phyloP scores from a whole-genome alignment of 2,329 filamentous ascomycete species.

The Helotiales sp. region DNA sequence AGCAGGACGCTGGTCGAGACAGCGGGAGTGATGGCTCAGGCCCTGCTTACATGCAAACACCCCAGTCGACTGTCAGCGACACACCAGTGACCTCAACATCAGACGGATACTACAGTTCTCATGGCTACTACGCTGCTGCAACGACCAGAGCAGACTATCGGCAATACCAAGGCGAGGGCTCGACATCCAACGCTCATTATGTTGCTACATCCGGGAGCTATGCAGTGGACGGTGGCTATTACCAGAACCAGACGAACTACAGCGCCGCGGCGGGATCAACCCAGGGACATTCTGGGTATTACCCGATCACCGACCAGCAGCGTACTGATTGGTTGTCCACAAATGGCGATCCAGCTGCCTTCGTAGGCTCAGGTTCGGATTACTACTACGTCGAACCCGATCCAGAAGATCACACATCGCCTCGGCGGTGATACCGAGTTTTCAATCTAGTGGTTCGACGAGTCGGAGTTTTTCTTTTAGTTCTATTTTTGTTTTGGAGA shows the following conservation, averaged over 20 bases:
- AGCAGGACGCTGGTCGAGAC: conserved; percentile 5
- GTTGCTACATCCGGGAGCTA: conserved; percentile 17
- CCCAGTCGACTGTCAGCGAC: conserved; percentile 18
- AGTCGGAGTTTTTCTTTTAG: conserved; percentile 1
- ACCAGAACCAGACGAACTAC: conserved; percentile 26
- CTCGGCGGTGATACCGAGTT: not conserved
- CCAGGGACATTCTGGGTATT: conserved; percentile 21
- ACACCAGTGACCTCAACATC: conserved; percentile 17
- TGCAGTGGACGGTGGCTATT: conserved; percentile 21
- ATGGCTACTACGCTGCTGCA: conserved; percentile 19
- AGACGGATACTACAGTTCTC: conserved; percentile 17
- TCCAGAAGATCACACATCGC: conserved; percentile 11
- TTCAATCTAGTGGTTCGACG: not conserved
- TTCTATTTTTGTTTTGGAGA: conserved; percentile 1
- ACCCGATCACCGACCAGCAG: conserved; percentile 21
- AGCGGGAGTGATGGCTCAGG: not conserved
- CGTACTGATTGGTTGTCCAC: conserved; percentile 24
- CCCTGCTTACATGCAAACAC: conserved; percentile 22
- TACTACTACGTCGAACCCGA: conserved; percentile 32
- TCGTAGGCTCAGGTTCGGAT: conserved; percentile 24
- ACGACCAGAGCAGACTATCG: conserved; percentile 22
- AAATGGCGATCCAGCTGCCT: conserved; percentile 27
- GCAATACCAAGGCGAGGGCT: conserved; percentile 16
- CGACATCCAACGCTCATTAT: conserved; percentile 13
- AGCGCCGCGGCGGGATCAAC: conserved; percentile 10